A percentile compares a stretch with the other conserved stretches of the same genome.
Evolutionary conservation across 169 alveolate genomes (phyloP).

Genomic region (Plasmodium fragile): DNA sequence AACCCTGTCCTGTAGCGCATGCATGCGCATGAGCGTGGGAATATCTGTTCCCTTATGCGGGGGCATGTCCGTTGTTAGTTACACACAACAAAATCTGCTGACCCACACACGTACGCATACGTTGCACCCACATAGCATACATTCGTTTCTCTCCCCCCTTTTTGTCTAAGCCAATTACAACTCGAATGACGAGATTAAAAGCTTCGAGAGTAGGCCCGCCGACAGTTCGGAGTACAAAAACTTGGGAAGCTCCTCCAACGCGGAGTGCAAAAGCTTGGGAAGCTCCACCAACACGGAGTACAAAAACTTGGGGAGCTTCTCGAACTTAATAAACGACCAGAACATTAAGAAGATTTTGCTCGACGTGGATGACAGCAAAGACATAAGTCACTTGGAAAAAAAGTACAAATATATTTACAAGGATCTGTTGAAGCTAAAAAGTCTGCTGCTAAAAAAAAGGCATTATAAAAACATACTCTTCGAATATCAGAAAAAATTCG

Average conservation of each 20-base stretch:
- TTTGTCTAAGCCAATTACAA: conserved; percentile 10
- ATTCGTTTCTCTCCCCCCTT: background rate
- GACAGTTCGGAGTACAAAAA: conserved; percentile 3
- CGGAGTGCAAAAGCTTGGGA: background rate
- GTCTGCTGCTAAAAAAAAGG: conserved; percentile 55
- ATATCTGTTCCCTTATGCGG: background rate
- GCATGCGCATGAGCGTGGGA: background rate
- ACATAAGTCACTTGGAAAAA: conserved; percentile 65
- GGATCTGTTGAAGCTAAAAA: conserved; percentile 63
- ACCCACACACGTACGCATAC: background rate
- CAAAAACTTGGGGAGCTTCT: conserved; percentile 58
- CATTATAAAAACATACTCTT: conserved; percentile 64
- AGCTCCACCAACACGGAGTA: background rate
- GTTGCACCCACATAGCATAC: background rate
- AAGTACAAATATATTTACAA: conserved; percentile 59
- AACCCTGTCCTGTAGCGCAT: background rate
- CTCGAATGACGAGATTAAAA: background rate
- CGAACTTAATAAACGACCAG: conserved; percentile 41
- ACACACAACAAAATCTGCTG: background rate
- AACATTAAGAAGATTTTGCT: conserved; percentile 39
- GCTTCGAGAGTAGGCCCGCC: background rate
- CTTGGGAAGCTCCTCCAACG: conserved; percentile 49
- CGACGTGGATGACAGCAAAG: conserved; percentile 49
- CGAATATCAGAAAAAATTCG: conserved; percentile 61
- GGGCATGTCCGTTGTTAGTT: background rate